phyloP scores from a whole-genome alignment of 441 rosid genomes.

The Adansonia gregorii region DNA sequence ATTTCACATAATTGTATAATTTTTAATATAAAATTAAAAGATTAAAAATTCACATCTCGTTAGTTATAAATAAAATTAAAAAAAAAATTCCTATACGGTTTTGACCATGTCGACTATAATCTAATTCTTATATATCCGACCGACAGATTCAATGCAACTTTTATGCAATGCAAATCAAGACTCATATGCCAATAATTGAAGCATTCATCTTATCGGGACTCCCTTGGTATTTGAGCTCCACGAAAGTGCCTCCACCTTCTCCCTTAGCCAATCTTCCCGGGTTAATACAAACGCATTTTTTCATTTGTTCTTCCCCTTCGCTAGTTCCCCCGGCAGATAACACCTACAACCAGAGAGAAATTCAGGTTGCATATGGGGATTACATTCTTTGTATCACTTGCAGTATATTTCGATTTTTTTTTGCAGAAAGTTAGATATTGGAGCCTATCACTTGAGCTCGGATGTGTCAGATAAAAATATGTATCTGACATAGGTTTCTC shows the following conservation, averaged over 20 bases:
- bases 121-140: neutral
- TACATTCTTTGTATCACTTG: neutral
- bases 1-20: too few relatives aligned
- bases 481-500: neutral
- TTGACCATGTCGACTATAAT: too few relatives aligned
- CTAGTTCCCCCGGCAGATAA: constrained; percentile 54
- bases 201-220: constrained; percentile 66
- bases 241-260: constrained; percentile 93
- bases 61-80: too few relatives aligned
- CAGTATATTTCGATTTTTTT: too few relatives aligned
- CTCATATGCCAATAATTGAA: constrained; percentile 68
- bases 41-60: too few relatives aligned
- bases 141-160: neutral
- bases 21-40: too few relatives aligned
- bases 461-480: neutral
- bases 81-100: too few relatives aligned
- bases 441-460: neutral
- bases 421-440: neutral
- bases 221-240: constrained; percentile 67
- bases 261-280: constrained; percentile 95
- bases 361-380: neutral
- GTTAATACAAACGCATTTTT: constrained; percentile 77
- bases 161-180: neutral
- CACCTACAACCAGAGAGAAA: constrained; percentile 45
- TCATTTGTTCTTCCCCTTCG: constrained; percentile 62